Conservation (phyloP, 225 moss, liverwort and hornwort species). For the Climacium dendroides region DNA sequence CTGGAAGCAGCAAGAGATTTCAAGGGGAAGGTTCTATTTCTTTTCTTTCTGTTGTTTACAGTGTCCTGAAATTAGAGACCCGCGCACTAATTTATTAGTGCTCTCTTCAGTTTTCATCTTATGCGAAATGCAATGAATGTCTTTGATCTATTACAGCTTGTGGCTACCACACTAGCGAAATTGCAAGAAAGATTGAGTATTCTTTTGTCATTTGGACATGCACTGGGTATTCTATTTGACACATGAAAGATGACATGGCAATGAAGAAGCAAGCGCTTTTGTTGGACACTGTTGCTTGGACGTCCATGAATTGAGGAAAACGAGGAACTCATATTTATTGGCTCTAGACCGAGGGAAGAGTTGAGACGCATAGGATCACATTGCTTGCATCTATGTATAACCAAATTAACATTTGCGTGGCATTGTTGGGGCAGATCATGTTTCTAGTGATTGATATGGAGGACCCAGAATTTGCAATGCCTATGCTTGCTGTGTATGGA, state of each 20-base stretch:
- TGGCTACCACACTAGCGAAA: not conserved
- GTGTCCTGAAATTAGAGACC: not conserved
- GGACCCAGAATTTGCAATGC: constrained; percentile 74
- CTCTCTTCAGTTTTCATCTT: not conserved
- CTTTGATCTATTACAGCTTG: not conserved
- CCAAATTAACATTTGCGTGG: not conserved
- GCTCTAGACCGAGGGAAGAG: not conserved
- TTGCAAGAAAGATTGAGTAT: not conserved
- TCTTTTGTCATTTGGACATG: not conserved
- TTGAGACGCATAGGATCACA: not conserved
- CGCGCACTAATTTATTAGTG: not conserved
- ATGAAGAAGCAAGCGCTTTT: not conserved
- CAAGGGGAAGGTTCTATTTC: constrained; percentile 47
- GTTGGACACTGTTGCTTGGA: not conserved
- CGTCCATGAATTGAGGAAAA: not conserved
- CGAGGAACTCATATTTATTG: not conserved
- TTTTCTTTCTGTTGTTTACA: not conserved
- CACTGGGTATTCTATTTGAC: not conserved
- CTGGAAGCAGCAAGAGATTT: constrained; percentile 54
- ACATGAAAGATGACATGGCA: not conserved
- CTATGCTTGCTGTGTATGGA: constrained; percentile 81
- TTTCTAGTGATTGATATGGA: constrained; percentile 72
- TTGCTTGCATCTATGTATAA: not conserved
- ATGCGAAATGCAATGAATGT: not conserved
- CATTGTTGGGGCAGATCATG: constrained; percentile 39